A percentile compares a stretch with the other conserved stretches of the same genome.
Conservation (phyloP, 352 stramenopile species). For the Phytopythium sindhum region DNA sequence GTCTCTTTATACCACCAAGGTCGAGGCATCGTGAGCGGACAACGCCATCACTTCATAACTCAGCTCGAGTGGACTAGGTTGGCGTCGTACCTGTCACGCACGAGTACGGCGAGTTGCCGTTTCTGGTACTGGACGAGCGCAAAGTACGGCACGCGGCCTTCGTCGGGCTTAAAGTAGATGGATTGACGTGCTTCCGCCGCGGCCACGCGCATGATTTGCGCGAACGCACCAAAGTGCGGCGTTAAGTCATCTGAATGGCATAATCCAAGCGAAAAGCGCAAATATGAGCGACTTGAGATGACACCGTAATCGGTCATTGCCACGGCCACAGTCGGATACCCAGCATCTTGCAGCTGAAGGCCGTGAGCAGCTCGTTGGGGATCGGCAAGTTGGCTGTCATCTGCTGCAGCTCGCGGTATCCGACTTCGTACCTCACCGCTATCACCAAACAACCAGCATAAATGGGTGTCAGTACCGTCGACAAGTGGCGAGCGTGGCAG, state of each 20-base stretch:
- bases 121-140: constrained; percentile 63
- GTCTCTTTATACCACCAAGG: constrained; percentile 15
- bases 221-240: constrained; percentile 53
- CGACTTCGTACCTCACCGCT: constrained; percentile 65
- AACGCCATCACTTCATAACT: not conserved
- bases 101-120: constrained; percentile 41
- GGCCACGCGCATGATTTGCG: constrained; percentile 38
- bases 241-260: constrained; percentile 40
- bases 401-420: constrained; percentile 57
- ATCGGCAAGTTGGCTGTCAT: constrained; percentile 47
- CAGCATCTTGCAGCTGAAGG: constrained; percentile 53
- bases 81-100: constrained; percentile 38
- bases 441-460: not conserved
- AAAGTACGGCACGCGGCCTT: constrained; percentile 46
- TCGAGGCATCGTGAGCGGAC: constrained; percentile 2
- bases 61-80: not conserved
- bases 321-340: constrained; percentile 13
- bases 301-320: not conserved
- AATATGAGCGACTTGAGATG: not conserved
- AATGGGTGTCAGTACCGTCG: not conserved
- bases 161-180: constrained; percentile 30
- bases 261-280: constrained; percentile 4
- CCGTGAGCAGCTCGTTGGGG: constrained; percentile 59
- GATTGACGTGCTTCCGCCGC: constrained; percentile 37
- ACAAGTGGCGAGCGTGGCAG: not conserved